Conservation (phyloP, 805 yeast species). For the Sugiyamaella lignohabitans region DNA sequence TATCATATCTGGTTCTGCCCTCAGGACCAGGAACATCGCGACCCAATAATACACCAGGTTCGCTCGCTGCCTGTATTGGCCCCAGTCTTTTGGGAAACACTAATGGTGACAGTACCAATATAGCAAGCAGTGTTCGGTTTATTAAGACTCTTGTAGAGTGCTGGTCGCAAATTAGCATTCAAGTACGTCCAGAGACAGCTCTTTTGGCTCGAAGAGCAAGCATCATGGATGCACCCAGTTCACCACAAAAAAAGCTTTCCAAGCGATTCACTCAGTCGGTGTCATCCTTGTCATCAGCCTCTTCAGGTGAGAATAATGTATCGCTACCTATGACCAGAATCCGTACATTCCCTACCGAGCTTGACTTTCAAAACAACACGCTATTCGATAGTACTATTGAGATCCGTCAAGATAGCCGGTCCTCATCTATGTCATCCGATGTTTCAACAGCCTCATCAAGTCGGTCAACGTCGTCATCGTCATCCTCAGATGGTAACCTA, state of each 20-base stretch:
- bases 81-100: constrained; percentile 52
- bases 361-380: neutral
- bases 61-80: constrained; percentile 43
- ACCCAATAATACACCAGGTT: constrained; percentile 37
- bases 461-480: neutral
- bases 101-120: neutral
- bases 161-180: constrained; percentile 38
- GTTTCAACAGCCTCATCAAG: neutral
- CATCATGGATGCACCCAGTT: neutral
- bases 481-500: constrained; percentile 14
- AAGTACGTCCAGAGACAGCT: neutral
- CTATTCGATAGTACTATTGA: too few relatives aligned
- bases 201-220: too few relatives aligned
- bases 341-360: neutral
- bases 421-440: neutral
- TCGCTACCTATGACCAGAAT: neutral
- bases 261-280: constrained; percentile 1
- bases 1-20: constrained; percentile 23
- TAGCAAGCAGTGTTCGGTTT: constrained; percentile 40
- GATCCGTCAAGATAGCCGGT: neutral
- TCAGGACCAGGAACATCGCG: constrained; percentile 4
- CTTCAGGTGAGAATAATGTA: constrained; percentile 1
- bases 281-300: constrained; percentile 18
- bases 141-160: constrained; percentile 46
- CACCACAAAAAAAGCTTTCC: neutral